phyloP scores from a whole-genome alignment of 192 early-diverging fungal genomes.

The Rhizoclosmatium globosum region DNA sequence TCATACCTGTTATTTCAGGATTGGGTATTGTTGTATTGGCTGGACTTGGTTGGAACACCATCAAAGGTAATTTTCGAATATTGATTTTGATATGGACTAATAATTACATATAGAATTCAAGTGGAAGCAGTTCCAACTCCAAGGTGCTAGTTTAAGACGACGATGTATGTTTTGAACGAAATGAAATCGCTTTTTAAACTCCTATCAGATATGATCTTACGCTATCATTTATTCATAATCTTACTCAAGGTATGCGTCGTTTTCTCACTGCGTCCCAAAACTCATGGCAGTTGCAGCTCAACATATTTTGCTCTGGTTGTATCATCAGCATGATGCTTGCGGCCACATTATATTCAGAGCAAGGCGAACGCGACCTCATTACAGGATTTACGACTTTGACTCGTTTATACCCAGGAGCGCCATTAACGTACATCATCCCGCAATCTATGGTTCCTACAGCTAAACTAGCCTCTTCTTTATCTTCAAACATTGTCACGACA shows the following conservation, averaged over 20 bases:
- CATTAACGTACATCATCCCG: conserved; percentile 27
- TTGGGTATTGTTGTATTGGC: neutral
- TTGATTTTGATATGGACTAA: neutral
- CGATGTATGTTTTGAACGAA: conserved; percentile 34
- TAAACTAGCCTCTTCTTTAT: conserved; percentile 1
- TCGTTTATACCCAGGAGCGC: neutral
- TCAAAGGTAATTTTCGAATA: conserved; percentile 1
- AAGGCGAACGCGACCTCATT: conserved; percentile 1
- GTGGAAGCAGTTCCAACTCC: conserved; percentile 49
- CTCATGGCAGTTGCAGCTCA: neutral
- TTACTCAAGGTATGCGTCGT: conserved; percentile 50
- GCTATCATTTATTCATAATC: conserved; percentile 53
- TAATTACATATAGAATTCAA: conserved; percentile 20
- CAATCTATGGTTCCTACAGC: conserved; percentile 34
- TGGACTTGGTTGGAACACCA: conserved; percentile 1
- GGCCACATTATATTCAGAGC: conserved; percentile 21
- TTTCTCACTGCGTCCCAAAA: conserved; percentile 3
- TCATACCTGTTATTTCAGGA: neutral
- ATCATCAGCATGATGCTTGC: conserved; percentile 28
- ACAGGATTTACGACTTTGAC: neutral
- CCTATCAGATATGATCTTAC: conserved; percentile 36
- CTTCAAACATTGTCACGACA: neutral
- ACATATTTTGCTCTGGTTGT: conserved; percentile 5
- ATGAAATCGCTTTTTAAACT: neutral
- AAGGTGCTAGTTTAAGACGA: conserved; percentile 50